Evolutionary conservation across 345 rosid genomes (phyloP).

Genomic region (Rhodamnia rubescens): DNA sequence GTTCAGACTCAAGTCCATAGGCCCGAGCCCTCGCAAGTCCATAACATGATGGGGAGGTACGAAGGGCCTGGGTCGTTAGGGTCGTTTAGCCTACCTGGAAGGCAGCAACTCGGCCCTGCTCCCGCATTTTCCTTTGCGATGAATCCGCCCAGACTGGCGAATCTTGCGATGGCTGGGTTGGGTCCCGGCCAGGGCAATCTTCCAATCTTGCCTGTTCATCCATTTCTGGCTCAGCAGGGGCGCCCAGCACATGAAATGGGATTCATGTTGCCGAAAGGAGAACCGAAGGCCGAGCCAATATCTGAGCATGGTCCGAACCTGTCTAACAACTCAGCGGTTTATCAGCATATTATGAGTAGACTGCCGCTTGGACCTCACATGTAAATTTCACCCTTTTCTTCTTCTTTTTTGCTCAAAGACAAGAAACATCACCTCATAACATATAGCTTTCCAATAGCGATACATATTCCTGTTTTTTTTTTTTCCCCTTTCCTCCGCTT

Average conservation of each 20-base stretch:
- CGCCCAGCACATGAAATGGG: conserved; percentile 37
- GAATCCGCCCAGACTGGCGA: conserved; percentile 48
- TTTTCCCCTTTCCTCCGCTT: neutral
- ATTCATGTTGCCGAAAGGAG: conserved; percentile 70
- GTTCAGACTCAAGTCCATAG: conserved; percentile 35
- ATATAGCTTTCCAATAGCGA: neutral
- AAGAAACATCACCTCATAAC: neutral
- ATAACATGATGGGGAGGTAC: conserved; percentile 44
- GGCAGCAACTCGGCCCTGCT: conserved; percentile 56
- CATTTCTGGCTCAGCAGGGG: conserved; percentile 45
- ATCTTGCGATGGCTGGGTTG: conserved; percentile 58
- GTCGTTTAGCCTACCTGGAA: conserved; percentile 54
- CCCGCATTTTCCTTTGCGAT: conserved; percentile 58
- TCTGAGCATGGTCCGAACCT: conserved; percentile 49
- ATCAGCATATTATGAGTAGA: conserved; percentile 75
- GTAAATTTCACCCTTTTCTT: conserved; percentile 4
- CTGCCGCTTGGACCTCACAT: conserved; percentile 71
- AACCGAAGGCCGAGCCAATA: conserved; percentile 60
- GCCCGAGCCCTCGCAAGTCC: conserved; percentile 52
- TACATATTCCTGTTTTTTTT: neutral
- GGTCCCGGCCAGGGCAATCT: conserved; percentile 53
- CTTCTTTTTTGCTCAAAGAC: neutral
- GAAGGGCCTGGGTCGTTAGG: conserved; percentile 41
- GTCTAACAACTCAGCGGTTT: conserved; percentile 32
- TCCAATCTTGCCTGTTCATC: conserved; percentile 45